Percentiles rank a stretch among this genome's conserved stretches.
Conservation (phyloP, 441 rosid species). For the Populus hybrid region DNA sequence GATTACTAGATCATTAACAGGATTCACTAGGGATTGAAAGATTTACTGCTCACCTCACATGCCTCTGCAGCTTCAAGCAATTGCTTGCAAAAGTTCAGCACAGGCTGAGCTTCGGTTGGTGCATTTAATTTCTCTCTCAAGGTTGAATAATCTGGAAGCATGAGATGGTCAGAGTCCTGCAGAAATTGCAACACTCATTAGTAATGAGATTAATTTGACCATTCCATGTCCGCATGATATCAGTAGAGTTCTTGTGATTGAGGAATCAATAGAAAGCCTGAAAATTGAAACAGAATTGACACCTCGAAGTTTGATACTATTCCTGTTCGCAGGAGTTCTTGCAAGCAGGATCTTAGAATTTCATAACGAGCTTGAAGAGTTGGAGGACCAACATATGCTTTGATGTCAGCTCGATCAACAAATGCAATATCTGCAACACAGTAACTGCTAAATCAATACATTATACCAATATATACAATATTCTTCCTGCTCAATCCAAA, state of each 20-base stretch:
- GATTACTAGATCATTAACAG: background rate
- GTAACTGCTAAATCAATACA: background rate
- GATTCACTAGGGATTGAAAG: slow-evolving; percentile 1
- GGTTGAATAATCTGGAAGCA: slow-evolving; percentile 62
- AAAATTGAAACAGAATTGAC: background rate
- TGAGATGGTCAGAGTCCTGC: slow-evolving; percentile 45
- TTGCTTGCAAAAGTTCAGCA: slow-evolving; percentile 38
- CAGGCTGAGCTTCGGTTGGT: slow-evolving; percentile 39
- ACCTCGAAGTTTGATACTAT: slow-evolving; percentile 70
- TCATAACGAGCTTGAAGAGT: slow-evolving; percentile 89
- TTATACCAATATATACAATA: background rate
- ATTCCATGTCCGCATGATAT: background rate
- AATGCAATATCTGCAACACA: slow-evolving; percentile 81
- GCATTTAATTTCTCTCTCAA: slow-evolving; percentile 52
- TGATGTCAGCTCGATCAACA: slow-evolving; percentile 94
- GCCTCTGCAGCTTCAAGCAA: slow-evolving; percentile 78
- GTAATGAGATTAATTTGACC: background rate
- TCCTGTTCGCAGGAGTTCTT: slow-evolving; percentile 72
- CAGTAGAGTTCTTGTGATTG: background rate
- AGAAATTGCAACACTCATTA: slow-evolving; percentile 18
- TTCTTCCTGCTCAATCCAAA: background rate
- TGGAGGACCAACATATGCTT: slow-evolving; percentile 97
- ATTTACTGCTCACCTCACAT: slow-evolving; percentile 63
- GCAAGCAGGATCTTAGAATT: slow-evolving; percentile 80
- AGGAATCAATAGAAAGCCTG: background rate